These are phyloP conservation scores for Artomyces pyxidatus DNA, from an alignment of 768 basidiomycete species.

Conservation along the genomic window DNA sequence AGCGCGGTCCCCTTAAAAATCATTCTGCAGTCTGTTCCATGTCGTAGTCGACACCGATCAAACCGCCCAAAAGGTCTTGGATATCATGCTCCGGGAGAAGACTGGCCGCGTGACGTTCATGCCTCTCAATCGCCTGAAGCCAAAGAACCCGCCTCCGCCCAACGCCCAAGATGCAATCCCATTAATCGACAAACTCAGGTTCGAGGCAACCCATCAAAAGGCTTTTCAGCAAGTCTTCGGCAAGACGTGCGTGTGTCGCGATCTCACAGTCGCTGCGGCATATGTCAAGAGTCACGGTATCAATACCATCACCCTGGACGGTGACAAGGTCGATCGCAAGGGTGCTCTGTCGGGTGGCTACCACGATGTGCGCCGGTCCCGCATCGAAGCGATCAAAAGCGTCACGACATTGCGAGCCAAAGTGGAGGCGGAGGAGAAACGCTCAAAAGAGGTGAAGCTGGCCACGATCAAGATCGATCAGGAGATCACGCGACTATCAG, in stretches of 20 bases:
- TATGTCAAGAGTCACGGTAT: slow-evolving; percentile 93
- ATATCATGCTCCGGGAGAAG: slow-evolving; percentile 89
- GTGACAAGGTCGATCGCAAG: slow-evolving; percentile 95
- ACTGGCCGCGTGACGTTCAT: slow-evolving; percentile 96
- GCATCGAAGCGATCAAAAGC: slow-evolving; percentile 79
- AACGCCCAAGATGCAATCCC: slow-evolving; percentile 74
- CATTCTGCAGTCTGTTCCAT: slow-evolving; percentile 74
- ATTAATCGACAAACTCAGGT: slow-evolving; percentile 75
- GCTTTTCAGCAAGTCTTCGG: slow-evolving; percentile 98
- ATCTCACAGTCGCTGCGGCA: slow-evolving; percentile 85
- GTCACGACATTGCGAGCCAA: slow-evolving; percentile 71
- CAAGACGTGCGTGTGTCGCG: slow-evolving; percentile 92
- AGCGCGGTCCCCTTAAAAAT: too few species aligned
- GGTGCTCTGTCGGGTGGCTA: slow-evolving; percentile 95
- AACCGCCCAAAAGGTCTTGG: slow-evolving; percentile 85
- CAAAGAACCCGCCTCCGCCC: slow-evolving; percentile 56
- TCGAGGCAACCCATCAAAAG: slow-evolving; percentile 58
- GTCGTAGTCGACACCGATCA: slow-evolving; percentile 96
- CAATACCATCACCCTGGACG: slow-evolving; percentile 95
- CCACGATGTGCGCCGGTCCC: slow-evolving; percentile 83
- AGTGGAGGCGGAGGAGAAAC: slow-evolving; percentile 54
- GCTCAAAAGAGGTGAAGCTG: slow-evolving; percentile 66
- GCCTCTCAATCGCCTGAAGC: slow-evolving; percentile 91
- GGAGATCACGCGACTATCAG: slow-evolving; percentile 69
- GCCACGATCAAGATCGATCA: slow-evolving; percentile 72